Evolutionary conservation across 2,329 filamentous ascomycete genomes (phyloP).

Genomic region (Botrytis aclada): DNA sequence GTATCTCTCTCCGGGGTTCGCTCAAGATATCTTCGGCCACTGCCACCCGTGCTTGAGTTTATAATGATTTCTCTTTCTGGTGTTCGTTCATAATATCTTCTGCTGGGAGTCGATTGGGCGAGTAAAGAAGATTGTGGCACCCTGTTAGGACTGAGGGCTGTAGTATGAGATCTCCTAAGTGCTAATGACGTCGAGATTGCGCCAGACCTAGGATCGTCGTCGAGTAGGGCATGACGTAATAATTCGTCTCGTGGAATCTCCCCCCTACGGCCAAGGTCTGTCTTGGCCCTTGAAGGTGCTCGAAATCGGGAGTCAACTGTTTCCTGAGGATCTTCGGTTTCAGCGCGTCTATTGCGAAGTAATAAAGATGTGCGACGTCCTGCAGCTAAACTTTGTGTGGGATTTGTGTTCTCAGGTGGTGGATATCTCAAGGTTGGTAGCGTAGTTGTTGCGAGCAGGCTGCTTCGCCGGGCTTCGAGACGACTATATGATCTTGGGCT

Average conservation of each 20-base stretch:
- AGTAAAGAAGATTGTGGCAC: constrained; percentile 50
- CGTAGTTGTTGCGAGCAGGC: constrained; percentile 34
- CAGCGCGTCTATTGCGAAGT: constrained; percentile 37
- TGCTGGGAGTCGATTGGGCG: constrained; percentile 32
- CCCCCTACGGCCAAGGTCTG: constrained; percentile 48
- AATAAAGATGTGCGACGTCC: constrained; percentile 55
- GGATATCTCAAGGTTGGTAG: constrained; percentile 35
- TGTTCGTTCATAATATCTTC: constrained; percentile 19
- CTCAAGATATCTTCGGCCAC: constrained; percentile 34
- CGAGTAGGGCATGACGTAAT: constrained; percentile 40
- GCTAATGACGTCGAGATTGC: constrained; percentile 6
- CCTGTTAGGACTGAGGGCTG: constrained; percentile 52
- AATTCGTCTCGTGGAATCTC: constrained; percentile 42
- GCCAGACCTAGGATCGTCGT: constrained; percentile 21
- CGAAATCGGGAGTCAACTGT: constrained; percentile 48
- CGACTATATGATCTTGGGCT: constrained; percentile 37
- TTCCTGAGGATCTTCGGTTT: constrained; percentile 37
- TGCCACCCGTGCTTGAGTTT: constrained; percentile 16
- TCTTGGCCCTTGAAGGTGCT: constrained; percentile 57
- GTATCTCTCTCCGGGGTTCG: constrained; percentile 36
- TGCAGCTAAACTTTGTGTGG: constrained; percentile 50
- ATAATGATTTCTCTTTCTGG: constrained; percentile 20
- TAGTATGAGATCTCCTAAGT: constrained; percentile 36
- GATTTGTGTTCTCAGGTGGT: constrained; percentile 36
- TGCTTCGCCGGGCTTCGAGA: constrained; percentile 38